phyloP scores from a whole-genome alignment of 2,329 filamentous ascomycete species.

The Fusarium ramigenum region DNA sequence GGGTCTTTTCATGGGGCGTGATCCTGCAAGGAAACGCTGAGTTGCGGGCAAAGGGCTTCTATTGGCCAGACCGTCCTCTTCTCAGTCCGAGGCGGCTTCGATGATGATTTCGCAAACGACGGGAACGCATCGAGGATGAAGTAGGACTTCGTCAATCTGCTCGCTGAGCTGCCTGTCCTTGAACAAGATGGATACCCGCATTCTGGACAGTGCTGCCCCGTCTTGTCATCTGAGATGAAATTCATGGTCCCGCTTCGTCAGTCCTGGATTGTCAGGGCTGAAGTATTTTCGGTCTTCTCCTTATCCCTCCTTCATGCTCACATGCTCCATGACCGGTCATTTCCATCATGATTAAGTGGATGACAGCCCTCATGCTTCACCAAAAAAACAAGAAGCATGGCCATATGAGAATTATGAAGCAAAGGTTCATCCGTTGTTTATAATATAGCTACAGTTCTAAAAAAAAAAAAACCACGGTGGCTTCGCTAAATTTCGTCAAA shows the following conservation, averaged over 20 bases:
- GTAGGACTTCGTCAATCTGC: constrained; percentile 4
- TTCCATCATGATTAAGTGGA: background rate
- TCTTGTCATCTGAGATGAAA: background rate
- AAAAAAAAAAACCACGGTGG: constrained; percentile 15
- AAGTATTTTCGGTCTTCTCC: background rate
- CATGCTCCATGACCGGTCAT: background rate
- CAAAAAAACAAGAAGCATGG: background rate
- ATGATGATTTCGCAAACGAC: constrained; percentile 22
- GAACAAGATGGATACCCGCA: background rate
- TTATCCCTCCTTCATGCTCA: constrained; percentile 11
- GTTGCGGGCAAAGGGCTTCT: background rate
- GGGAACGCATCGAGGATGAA: constrained; percentile 6
- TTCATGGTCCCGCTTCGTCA: constrained; percentile 11
- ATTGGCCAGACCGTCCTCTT: constrained; percentile 32
- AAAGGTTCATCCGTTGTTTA: background rate
- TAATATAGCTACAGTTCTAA: background rate
- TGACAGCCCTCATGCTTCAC: background rate
- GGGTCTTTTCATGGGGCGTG: constrained; percentile 10
- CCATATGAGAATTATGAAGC: background rate
- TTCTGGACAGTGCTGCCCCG: background rate
- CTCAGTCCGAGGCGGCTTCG: constrained; percentile 18
- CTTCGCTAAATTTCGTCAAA: constrained; percentile 13
- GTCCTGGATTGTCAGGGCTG: constrained; percentile 34
- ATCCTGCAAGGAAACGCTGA: constrained; percentile 1
- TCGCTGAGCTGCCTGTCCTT: constrained; percentile 12